Evolutionary conservation across 441 rosid species (phyloP).

Genomic region (Arabidopsis hybrid): DNA sequence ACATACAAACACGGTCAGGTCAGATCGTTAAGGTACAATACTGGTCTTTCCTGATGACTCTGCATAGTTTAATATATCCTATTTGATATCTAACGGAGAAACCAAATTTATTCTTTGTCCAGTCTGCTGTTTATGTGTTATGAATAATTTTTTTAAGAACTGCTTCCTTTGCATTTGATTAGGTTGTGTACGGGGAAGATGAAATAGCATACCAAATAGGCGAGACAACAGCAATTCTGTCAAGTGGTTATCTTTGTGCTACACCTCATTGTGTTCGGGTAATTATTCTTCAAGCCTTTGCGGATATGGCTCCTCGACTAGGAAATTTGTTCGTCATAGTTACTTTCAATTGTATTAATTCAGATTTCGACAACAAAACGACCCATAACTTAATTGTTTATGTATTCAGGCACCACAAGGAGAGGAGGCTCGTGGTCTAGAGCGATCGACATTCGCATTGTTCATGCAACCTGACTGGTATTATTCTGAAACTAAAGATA

Average conservation of each 20-base stretch:
- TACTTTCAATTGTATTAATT: background rate
- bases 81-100: background rate
- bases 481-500: conserved; percentile 10
- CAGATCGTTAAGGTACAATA: conserved; percentile 81
- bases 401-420: conserved; percentile 80
- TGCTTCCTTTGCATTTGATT: conserved; percentile 16
- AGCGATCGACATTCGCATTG: conserved; percentile 89
- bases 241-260: conserved; percentile 88
- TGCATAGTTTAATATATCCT: background rate
- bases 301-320: background rate
- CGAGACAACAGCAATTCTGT: conserved; percentile 85
- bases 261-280: conserved; percentile 98
- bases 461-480: conserved; percentile 99
- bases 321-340: background rate
- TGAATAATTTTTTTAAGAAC: background rate
- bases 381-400: conserved; percentile 14
- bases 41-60: conserved; percentile 17
- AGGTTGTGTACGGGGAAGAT: conserved; percentile 85
- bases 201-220: conserved; percentile 98
- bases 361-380: background rate
- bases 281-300: conserved; percentile 34
- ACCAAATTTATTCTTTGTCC: background rate
- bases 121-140: background rate
- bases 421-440: conserved; percentile 68
- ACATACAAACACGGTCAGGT: conserved; percentile 80